A percentile compares a stretch with the other conserved stretches of the same genome.
These are phyloP conservation scores for Talaromyces sp. DNA, from an alignment of 2,329 filamentous ascomycete species.

Conservation along the genomic window DNA sequence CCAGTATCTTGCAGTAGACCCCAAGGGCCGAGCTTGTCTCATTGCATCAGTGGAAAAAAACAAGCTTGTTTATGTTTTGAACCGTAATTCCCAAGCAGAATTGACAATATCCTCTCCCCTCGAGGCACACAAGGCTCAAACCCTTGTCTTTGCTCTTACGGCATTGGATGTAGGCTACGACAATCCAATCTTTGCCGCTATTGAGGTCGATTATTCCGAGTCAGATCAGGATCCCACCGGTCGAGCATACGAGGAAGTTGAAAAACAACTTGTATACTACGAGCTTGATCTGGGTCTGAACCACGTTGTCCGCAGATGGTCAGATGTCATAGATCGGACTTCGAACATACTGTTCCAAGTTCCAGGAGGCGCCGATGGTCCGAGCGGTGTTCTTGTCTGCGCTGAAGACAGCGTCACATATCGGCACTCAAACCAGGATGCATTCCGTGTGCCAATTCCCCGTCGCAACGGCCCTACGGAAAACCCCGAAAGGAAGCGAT, in stretches of 20 bases:
- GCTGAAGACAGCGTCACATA: conserved; percentile 94
- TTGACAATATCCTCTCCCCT: conserved; percentile 95
- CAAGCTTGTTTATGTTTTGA: conserved; percentile 97
- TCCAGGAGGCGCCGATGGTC: conserved; percentile 86
- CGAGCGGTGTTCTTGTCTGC: conserved; percentile 91
- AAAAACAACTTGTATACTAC: conserved; percentile 94
- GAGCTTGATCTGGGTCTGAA: conserved; percentile 95
- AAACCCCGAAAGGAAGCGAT: conserved; percentile 84
- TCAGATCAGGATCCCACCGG: conserved; percentile 87
- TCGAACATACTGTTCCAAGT: conserved; percentile 92
- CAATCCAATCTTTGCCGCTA: conserved; percentile 90
- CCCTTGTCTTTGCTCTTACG: conserved; percentile 81
- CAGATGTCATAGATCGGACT: conserved; percentile 84
- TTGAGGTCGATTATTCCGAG: conserved; percentile 91
- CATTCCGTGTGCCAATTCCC: conserved; percentile 84
- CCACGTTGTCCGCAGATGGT: conserved; percentile 92
- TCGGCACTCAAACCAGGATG: conserved; percentile 89
- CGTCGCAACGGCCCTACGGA: conserved; percentile 82
- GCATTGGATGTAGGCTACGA: conserved; percentile 94
- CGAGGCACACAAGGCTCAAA: conserved; percentile 90
- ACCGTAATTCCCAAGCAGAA: conserved; percentile 89
- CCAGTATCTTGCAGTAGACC: conserved; percentile 92
- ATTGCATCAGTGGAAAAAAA: conserved; percentile 97
- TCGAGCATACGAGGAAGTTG: conserved; percentile 71
- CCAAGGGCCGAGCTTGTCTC: conserved; percentile 90